Evolutionary conservation across 1,139 yeast genomes (phyloP).

Genomic region (Candida dubliniensis): DNA sequence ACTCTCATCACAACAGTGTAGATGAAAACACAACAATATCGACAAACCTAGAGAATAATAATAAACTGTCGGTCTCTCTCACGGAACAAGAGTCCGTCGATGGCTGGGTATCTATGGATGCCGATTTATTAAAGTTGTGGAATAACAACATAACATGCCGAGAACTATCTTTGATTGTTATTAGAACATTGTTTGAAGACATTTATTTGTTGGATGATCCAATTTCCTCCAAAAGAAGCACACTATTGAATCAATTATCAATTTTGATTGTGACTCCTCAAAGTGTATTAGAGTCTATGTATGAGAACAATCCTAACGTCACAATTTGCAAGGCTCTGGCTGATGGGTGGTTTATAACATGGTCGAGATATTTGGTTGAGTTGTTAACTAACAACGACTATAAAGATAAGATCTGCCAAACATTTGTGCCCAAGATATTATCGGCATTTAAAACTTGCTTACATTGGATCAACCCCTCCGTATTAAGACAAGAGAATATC

Average conservation of each 20-base stretch:
- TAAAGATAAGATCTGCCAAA: constrained; percentile 37
- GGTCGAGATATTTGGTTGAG: constrained; percentile 67
- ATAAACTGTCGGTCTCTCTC: not conserved
- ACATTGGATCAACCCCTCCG: constrained; percentile 84
- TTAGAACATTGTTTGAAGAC: constrained; percentile 89
- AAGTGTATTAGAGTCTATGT: constrained; percentile 59
- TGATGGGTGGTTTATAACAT: constrained; percentile 85
- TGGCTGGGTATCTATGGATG: constrained; percentile 93
- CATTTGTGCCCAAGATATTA: constrained; percentile 64
- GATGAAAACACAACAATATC: not conserved
- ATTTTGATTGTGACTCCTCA: constrained; percentile 80
- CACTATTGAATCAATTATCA: constrained; percentile 77
- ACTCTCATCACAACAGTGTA: constrained; percentile 2
- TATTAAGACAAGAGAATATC: constrained; percentile 67
- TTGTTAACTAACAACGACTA: constrained; percentile 39
- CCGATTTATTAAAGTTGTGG: constrained; percentile 75
- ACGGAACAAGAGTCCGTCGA: constrained; percentile 48
- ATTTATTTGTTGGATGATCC: constrained; percentile 91
- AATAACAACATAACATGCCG: constrained; percentile 58
- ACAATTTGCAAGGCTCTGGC: constrained; percentile 59
- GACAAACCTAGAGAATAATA: not conserved
- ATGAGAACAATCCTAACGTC: constrained; percentile 69
- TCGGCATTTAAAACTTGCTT: constrained; percentile 87
- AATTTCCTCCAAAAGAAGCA: constrained; percentile 76
- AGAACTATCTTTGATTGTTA: constrained; percentile 73